Evolutionary conservation across 345 rosid species (phyloP).

Genomic region (Gynandropsis gynandra): DNA sequence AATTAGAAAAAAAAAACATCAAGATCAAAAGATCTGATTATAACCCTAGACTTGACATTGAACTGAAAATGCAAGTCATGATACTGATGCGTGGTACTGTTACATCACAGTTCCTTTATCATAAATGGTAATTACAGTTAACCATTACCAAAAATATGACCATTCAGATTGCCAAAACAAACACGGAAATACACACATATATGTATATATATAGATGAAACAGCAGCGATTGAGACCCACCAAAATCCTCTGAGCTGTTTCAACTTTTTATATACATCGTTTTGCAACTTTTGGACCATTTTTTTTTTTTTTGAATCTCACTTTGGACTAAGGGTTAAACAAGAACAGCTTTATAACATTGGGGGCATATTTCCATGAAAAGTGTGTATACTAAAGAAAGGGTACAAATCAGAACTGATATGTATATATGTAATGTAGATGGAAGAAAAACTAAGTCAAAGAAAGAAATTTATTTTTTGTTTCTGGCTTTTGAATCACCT

Average conservation of each 20-base stretch:
- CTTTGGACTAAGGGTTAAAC: slow-evolving; percentile 24
- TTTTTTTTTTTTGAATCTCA: slow-evolving; percentile 9
- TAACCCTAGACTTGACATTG: slow-evolving; percentile 34
- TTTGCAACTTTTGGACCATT: slow-evolving; percentile 26
- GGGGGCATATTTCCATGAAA: slow-evolving; percentile 21
- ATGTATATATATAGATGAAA: slow-evolving; percentile 6
- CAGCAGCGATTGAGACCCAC: slow-evolving; percentile 13
- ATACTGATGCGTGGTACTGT: slow-evolving; percentile 8
- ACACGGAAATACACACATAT: neutral
- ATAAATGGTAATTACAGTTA: neutral
- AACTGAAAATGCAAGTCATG: slow-evolving; percentile 8
- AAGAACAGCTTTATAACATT: slow-evolving; percentile 12
- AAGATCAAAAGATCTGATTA: too few species aligned
- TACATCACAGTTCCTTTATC: neutral
- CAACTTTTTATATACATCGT: slow-evolving; percentile 15
- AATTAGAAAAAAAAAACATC: too few species aligned
- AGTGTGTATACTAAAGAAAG: slow-evolving; percentile 24
- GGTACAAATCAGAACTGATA: slow-evolving; percentile 30
- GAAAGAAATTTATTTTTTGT: too few species aligned
- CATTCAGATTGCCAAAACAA: too few species aligned
- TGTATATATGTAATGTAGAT: slow-evolving; percentile 13
- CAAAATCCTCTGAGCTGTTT: slow-evolving; percentile 16
- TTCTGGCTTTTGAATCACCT: slow-evolving; percentile 29
- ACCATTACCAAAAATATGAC: too few species aligned
- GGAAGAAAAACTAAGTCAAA: slow-evolving; percentile 31